Percentiles rank a stretch among this genome's conserved stretches.
Evolutionary conservation across 129 eudicot species (phyloP).

Genomic region (Cynara cardunculus): DNA sequence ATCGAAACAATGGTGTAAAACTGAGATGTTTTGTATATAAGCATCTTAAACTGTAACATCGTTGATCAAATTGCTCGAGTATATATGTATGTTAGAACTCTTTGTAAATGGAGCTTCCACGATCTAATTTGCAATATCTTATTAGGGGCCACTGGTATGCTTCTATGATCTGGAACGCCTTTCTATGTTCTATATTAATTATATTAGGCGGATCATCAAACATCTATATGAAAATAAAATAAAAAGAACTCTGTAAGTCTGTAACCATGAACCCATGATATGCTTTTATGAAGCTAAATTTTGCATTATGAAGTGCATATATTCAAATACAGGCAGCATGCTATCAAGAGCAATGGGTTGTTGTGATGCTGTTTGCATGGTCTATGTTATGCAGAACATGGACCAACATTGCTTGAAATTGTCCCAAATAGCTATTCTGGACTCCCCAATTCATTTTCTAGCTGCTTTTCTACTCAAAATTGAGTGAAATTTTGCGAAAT

Average conservation of each 20-base stretch:
- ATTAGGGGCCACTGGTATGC: no score
- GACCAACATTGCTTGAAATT: no score
- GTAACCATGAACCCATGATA: not conserved
- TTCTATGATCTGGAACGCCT: no score
- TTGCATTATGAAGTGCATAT: not conserved
- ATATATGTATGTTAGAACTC: not conserved
- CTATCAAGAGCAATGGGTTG: not conserved
- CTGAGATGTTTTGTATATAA: not conserved
- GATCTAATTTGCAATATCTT: not conserved
- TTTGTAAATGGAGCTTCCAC: not conserved
- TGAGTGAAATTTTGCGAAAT: no score
- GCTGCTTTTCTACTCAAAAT: no score
- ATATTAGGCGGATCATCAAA: no score
- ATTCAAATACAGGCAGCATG: not conserved
- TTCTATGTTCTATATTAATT: no score
- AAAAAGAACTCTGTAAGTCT: no score
- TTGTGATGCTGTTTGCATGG: not conserved
- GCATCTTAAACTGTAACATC: not conserved
- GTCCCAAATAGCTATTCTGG: no score
- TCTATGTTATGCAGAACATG: not conserved
- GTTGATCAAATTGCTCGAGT: not conserved
- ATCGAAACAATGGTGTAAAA: not conserved
- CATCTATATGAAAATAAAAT: no score
- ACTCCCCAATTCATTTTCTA: no score
- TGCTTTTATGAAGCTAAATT: constrained; percentile 1